Conservation (phyloP, 768 basidiomycete genomes). For the Suillus placidus region DNA sequence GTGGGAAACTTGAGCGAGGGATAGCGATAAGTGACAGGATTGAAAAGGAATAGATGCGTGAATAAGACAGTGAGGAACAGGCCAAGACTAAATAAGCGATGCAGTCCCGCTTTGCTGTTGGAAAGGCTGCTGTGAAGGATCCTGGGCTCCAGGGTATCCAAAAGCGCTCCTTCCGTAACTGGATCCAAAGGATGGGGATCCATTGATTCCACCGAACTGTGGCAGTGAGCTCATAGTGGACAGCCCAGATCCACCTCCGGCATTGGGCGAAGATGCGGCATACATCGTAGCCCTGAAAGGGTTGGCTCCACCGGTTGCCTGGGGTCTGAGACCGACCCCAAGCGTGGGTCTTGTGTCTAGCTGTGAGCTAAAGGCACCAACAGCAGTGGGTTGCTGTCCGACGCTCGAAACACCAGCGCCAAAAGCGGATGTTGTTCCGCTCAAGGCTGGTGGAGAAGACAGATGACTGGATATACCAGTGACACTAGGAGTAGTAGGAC, state of each 20-base stretch:
- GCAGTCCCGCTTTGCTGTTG: constrained; percentile 48
- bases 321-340: constrained; percentile 57
- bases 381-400: constrained; percentile 21
- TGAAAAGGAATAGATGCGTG: constrained; percentile 3
- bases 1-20: constrained; percentile 1
- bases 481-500: constrained; percentile 47
- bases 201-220: constrained; percentile 25
- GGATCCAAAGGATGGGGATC: constrained; percentile 14
- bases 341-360: constrained; percentile 34
- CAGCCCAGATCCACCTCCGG: constrained; percentile 14
- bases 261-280: constrained; percentile 24
- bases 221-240: constrained; percentile 31
- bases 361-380: constrained; percentile 39
- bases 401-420: constrained; percentile 13
- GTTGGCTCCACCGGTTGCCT: constrained; percentile 58
- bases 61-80: constrained; percentile 20
- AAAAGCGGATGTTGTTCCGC: constrained; percentile 18
- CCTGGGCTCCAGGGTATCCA: constrained; percentile 23
- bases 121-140: constrained; percentile 23
- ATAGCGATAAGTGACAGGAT: constrained; percentile 1
- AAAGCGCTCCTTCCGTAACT: constrained; percentile 28
- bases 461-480: constrained; percentile 17
- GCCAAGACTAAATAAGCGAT: constrained; percentile 49
- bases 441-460: constrained; percentile 27
- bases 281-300: constrained; percentile 72